Evolutionary conservation across 768 basidiomycete species (phyloP), one percentile per base, ranked within the genome.

Genomic region (Chalciporus sphaerocephalus): DNA sequence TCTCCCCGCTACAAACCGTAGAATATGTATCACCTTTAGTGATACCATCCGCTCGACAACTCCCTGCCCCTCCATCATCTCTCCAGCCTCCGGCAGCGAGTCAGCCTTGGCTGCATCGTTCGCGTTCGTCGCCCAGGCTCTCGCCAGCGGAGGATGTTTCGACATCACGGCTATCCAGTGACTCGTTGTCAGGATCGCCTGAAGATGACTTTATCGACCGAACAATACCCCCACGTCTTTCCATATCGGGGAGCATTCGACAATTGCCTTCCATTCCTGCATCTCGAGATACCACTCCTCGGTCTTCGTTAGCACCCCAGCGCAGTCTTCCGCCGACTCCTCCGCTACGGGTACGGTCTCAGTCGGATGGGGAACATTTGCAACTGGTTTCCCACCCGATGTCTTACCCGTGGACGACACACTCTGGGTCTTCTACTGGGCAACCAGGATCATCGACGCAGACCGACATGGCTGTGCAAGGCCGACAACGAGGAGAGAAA

Each of bases 241-340:
- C 65, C 9, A 49, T 54, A 0, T 53, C 48, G 4, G 32, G 46
- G 35, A 57, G 47, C 12, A 51, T 65, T 1, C 65, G 65, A 32
- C 67, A 64, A 23, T 45, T 69, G 13, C 69, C 68, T 33, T 47
- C 55, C 17, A 59, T 68, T 6, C 69, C 68, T 24, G 54, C 65
- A 25, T 55, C 53, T 16, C 62, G 53, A 33, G 47, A 53, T 8
- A 43, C 52, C 1, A 42, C 54, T 10, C 7, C 35, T 41, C 58
- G 46, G 32, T 47, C 50, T 40, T 34, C 54, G 45, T 44, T 53
- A 43, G 40, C 51, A 7, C 64, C 42, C 33, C 64, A 67, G 24
- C 70, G 74, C 41, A 67, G 66, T 18, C 52, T 77, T 3, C 75
- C 76, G 20, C 70, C 65, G 0, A 73, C 74, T 12, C 74, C 75